phyloP scores from a whole-genome alignment of 2,329 filamentous ascomycete species.

The Ophidiomyces ophidiicola region DNA sequence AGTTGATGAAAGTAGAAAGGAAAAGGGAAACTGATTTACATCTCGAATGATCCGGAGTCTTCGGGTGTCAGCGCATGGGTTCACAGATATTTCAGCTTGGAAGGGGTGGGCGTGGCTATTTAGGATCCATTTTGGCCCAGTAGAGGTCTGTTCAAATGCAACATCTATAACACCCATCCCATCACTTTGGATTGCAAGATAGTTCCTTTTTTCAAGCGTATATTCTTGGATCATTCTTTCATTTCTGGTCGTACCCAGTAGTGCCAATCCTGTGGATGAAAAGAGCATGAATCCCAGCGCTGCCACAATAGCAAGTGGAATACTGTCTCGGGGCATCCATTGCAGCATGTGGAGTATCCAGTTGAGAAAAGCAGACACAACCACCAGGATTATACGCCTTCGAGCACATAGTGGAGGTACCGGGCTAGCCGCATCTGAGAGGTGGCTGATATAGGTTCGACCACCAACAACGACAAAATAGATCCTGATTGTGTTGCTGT shows the following conservation, averaged over 20 bases:
- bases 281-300: slow-evolving; percentile 5
- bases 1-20: not conserved
- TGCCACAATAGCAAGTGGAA: slow-evolving; percentile 1
- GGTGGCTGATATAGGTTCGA: slow-evolving; percentile 11
- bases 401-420: not conserved
- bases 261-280: not conserved
- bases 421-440: slow-evolving; percentile 9
- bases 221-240: slow-evolving; percentile 7
- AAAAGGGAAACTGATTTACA: slow-evolving; percentile 5
- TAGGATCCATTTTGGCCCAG: slow-evolving; percentile 13
- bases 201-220: slow-evolving; percentile 10
- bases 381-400: not conserved
- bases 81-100: slow-evolving; percentile 6
- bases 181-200: slow-evolving; percentile 13
- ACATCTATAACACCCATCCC: slow-evolving; percentile 14
- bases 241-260: not conserved
- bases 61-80: slow-evolving; percentile 3
- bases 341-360: slow-evolving; percentile 2
- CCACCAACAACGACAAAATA: slow-evolving; percentile 11
- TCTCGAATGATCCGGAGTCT: slow-evolving; percentile 12
- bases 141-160: slow-evolving; percentile 9
- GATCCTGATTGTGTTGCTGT: slow-evolving; percentile 7
- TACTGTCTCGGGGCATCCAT: slow-evolving; percentile 1
- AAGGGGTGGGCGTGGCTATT: slow-evolving; percentile 8
- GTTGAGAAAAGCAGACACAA: slow-evolving; percentile 6